Conservation (phyloP, 148 eudicot genomes). For the Rhododendron ovatum region DNA sequence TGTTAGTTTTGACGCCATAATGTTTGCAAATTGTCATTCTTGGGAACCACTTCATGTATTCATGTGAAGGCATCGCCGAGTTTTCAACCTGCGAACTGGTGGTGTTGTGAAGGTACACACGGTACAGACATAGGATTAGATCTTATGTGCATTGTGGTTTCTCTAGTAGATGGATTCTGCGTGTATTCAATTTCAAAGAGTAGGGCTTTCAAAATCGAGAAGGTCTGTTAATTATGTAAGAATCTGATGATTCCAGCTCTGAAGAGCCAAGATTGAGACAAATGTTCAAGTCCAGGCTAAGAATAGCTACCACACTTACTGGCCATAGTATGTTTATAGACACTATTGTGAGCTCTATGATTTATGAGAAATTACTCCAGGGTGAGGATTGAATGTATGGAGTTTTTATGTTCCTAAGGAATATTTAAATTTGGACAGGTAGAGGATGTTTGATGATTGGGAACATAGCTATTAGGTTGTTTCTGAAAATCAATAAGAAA, state of each 20-base stretch:
- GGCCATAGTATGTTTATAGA: background rate
- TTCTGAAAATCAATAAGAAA: background rate
- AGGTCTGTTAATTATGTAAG: background rate
- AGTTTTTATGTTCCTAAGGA: background rate
- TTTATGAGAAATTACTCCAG: background rate
- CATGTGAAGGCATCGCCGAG: background rate
- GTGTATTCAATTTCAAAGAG: background rate
- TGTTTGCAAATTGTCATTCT: background rate
- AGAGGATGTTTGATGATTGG: background rate
- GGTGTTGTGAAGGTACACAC: background rate
- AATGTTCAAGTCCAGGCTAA: background rate
- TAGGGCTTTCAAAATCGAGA: background rate
- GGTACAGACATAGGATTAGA: background rate
- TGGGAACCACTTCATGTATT: background rate
- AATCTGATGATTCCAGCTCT: background rate
- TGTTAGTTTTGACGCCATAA: background rate
- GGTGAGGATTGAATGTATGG: background rate
- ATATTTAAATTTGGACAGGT: background rate
- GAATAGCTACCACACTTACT: background rate
- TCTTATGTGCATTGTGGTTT: background rate
- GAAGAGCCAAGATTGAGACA: background rate
- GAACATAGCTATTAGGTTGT: background rate
- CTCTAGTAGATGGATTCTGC: background rate
- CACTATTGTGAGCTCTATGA: background rate
- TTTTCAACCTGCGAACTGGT: background rate